A percentile compares a stretch with the other conserved stretches of the same genome.
Conservation (phyloP, 306 rosid species). For the Castanea sativa region DNA sequence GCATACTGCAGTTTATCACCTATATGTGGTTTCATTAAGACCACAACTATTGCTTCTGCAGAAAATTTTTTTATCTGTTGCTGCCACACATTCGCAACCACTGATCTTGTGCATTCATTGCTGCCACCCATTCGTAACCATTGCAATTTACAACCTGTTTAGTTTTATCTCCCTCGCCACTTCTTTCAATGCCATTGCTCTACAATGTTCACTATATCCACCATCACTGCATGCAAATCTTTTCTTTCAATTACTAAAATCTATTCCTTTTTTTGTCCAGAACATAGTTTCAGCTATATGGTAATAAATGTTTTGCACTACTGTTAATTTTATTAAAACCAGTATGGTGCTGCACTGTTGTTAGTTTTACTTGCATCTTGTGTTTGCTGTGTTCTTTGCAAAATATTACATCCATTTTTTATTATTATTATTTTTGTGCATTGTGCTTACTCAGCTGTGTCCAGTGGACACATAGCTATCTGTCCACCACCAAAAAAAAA, state of each 20-base stretch:
- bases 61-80: too few relatives aligned
- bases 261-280: not conserved
- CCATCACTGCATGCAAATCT: not conserved
- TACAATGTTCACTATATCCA: too few relatives aligned
- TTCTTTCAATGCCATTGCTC: too few relatives aligned
- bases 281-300: not conserved
- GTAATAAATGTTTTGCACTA: not conserved
- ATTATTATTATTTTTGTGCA: not conserved
- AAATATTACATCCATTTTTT: not conserved
- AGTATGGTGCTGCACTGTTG: not conserved
- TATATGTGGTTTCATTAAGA: too few relatives aligned
- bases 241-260: not conserved
- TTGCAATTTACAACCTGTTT: too few relatives aligned
- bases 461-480: constrained; percentile 4
- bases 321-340: not conserved
- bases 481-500: not conserved
- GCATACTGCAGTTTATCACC: too few relatives aligned
- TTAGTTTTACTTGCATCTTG: not conserved
- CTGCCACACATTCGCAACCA: too few relatives aligned
- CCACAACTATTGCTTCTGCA: too few relatives aligned
- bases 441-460: not conserved
- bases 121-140: too few relatives aligned
- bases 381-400: constrained; percentile 4
- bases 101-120: too few relatives aligned
- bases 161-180: too few relatives aligned